A percentile compares a stretch with the other conserved stretches of the same genome.
phyloP scores from a whole-genome alignment of 352 stramenopile species.

The Globisporangium megalacanthum region DNA sequence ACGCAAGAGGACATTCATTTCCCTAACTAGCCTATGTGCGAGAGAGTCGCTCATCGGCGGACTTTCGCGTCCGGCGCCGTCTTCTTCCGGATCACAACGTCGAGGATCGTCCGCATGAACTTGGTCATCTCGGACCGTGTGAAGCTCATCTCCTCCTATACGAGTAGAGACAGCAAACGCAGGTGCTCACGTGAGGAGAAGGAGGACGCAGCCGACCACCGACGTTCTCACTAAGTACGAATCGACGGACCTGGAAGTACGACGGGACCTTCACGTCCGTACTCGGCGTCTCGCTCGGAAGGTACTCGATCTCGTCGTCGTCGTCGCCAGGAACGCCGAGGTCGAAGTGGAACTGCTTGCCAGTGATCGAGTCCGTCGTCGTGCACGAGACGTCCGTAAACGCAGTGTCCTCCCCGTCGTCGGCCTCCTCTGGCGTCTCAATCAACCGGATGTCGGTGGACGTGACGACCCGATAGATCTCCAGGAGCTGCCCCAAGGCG shows the following conservation, averaged over 20 bases:
- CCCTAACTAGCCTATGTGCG: constrained; percentile 9
- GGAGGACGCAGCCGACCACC: too few relatives aligned
- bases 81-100: constrained; percentile 79
- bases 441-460: constrained; percentile 77
- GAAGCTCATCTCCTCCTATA: constrained; percentile 77
- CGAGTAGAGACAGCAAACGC: neutral
- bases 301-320: constrained; percentile 76
- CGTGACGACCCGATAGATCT: constrained; percentile 72
- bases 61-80: constrained; percentile 20
- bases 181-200: neutral
- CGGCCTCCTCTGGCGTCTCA: constrained; percentile 32
- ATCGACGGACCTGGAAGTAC: constrained; percentile 59
- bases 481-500: constrained; percentile 40
- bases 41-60: constrained; percentile 6
- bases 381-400: constrained; percentile 68
- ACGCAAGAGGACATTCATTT: constrained; percentile 5
- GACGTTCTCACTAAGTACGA: neutral
- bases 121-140: constrained; percentile 75
- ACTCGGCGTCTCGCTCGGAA: constrained; percentile 53
- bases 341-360: constrained; percentile 72
- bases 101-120: constrained; percentile 77
- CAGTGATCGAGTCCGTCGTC: constrained; percentile 55
- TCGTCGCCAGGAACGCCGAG: constrained; percentile 57
- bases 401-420: constrained; percentile 43
- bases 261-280: constrained; percentile 50